Percentiles rank a stretch among this genome's conserved stretches.
These are phyloP conservation scores for Candida sithepensis DNA, from an alignment of 805 yeast genomes.

Conservation along the genomic window DNA sequence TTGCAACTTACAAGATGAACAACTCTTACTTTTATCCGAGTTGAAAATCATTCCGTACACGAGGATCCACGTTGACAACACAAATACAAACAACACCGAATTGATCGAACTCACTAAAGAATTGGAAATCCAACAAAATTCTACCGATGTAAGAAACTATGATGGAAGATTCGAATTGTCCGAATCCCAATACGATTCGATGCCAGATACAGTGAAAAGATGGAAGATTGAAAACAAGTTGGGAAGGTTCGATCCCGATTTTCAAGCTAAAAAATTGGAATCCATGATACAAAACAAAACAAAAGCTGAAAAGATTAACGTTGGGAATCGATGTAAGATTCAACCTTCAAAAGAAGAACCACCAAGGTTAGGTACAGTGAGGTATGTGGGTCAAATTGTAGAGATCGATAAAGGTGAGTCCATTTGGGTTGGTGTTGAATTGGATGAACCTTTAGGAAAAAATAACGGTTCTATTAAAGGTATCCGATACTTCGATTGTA, in stretches of 20 bases:
- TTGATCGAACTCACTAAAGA: conserved; percentile 29
- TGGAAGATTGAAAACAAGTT: conserved; percentile 42
- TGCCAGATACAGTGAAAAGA: not conserved
- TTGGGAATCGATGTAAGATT: conserved; percentile 55
- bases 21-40: conserved; percentile 19
- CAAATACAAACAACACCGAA: conserved; percentile 45
- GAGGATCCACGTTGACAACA: conserved; percentile 57
- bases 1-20: conserved; percentile 12
- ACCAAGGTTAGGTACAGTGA: conserved; percentile 68
- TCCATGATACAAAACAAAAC: conserved; percentile 24
- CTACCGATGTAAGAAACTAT: no score
- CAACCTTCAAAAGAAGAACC: no score
- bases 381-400: conserved; percentile 64
- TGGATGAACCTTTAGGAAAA: conserved; percentile 84
- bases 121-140: conserved; percentile 2
- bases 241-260: conserved; percentile 69
- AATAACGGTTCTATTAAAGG: conserved; percentile 77
- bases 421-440: conserved; percentile 80
- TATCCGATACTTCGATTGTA: conserved; percentile 51
- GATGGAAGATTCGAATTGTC: conserved; percentile 7
- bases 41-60: conserved; percentile 36
- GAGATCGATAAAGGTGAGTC: conserved; percentile 47
- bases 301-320: conserved; percentile 32
- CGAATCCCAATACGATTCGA: not conserved
- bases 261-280: conserved; percentile 27